Base-by-base conservation (phyloP, 805 yeast genomes). In the Naumovozyma dairenensis region DNA sequence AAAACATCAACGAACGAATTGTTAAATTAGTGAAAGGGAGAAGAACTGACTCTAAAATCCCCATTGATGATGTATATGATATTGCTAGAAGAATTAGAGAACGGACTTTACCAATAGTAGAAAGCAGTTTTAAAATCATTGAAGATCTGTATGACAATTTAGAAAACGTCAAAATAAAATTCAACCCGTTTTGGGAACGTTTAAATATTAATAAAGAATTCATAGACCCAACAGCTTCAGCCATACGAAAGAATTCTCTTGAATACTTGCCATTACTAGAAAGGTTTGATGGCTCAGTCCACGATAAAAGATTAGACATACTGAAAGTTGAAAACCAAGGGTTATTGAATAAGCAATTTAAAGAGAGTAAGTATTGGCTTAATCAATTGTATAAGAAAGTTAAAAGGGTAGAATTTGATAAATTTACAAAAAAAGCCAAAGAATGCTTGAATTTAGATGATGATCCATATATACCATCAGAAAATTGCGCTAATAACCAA, bases 241-340 rank as follows among this genome's bases (percentile, higher is more conserved):
- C 30, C 3, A 29, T 35, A 12, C 34, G 37, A 5, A 24, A 32
- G 13, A 33, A 37, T 25, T 33, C 35, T 2, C 15, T 32, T 2
- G 37, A 40, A 8, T 31, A 32, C 1, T 21, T 38, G 9, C 26
- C 36, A 6, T 19, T 49, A 4, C 29, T 49, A 1, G 25, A 21
- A 3, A 44, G 38, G 15, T 52, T 57, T 32, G 37, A 46, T 28
- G 65, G 64, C n/a, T 55, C 51, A 4, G 31, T 32, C 0, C 20
- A 36, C 5, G 65, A 60, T 38, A 39, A 42, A 3, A 51, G 72
- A 32, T 55, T 65, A 4, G 29, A 25, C 6, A 49, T 53, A 27
- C 34, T 41, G 4, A 60, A 55, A 6, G 61, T 51, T 5, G 46
- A 45, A 20, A 48, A 45, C 39, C 20, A 48, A 44, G 34, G 40